Evolutionary conservation across 495 filamentous ascomycete genomes (phyloP).

Genomic region (Daldinia caldariorum): DNA sequence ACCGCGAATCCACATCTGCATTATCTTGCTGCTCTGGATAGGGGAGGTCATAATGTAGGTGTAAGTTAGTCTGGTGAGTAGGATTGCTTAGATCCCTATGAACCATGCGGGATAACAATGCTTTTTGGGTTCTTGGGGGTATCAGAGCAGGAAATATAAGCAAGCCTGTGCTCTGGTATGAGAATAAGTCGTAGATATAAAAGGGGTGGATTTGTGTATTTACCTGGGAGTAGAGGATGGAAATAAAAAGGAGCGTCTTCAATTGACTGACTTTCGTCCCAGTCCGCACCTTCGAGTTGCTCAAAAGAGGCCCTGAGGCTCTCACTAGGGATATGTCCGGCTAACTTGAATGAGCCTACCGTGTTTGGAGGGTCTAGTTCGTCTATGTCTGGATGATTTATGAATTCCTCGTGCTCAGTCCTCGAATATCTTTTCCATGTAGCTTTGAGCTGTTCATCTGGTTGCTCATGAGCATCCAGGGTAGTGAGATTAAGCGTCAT

Average conservation of each 20-base stretch:
- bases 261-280: constrained; percentile 41
- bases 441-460: constrained; percentile 69
- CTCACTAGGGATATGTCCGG: constrained; percentile 50
- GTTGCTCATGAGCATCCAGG: constrained; percentile 74
- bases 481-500: constrained; percentile 58
- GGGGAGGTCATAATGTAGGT: constrained; percentile 80
- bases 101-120: constrained; percentile 73
- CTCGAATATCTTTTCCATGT: constrained; percentile 68
- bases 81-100: constrained; percentile 83
- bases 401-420: constrained; percentile 54
- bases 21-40: constrained; percentile 61
- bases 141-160: constrained; percentile 77
- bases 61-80: constrained; percentile 83
- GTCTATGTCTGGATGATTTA: constrained; percentile 53
- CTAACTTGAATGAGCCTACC: constrained; percentile 47
- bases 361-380: constrained; percentile 51
- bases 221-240: constrained; percentile 55
- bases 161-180: constrained; percentile 64
- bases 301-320: constrained; percentile 52
- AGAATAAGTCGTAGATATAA: neutral
- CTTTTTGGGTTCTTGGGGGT: constrained; percentile 71
- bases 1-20: constrained; percentile 33
- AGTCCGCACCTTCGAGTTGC: constrained; percentile 41
- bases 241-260: constrained; percentile 60
- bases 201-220: constrained; percentile 8